phyloP scores from a whole-genome alignment of 2,329 filamentous ascomycete genomes.

The Thyridium curvatum region DNA sequence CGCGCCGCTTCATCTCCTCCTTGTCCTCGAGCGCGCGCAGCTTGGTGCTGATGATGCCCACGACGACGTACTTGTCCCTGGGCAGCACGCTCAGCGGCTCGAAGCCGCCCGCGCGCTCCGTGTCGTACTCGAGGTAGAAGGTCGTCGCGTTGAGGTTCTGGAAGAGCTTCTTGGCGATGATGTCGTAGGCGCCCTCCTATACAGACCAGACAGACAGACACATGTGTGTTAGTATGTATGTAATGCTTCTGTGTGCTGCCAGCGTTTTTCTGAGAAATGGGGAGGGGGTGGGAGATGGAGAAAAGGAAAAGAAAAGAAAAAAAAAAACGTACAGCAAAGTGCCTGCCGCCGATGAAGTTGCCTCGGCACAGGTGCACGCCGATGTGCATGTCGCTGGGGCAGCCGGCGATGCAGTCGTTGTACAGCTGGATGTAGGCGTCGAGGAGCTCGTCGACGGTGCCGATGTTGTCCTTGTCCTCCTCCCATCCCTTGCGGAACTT shows the following conservation, averaged over 20 bases:
- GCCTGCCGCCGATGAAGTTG: constrained; percentile 60
- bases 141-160: constrained; percentile 56
- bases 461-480: constrained; percentile 60
- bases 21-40: constrained; percentile 55
- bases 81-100: constrained; percentile 58
- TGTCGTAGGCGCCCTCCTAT: constrained; percentile 56
- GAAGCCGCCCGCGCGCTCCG: constrained; percentile 56
- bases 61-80: constrained; percentile 54
- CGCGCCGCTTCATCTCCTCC: constrained; percentile 54
- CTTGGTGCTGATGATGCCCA: constrained; percentile 60
- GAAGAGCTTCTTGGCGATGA: constrained; percentile 62
- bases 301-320: too few relatives aligned
- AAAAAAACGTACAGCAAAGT: constrained; percentile 47
- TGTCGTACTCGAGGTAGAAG: constrained; percentile 67
- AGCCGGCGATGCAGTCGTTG: constrained; percentile 61
- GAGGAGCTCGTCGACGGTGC: constrained; percentile 63
- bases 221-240: too few relatives aligned
- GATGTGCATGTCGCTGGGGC: constrained; percentile 65
- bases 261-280: too few relatives aligned
- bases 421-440: constrained; percentile 72
- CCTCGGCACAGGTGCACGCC: constrained; percentile 70
- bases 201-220: too few relatives aligned
- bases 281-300: too few relatives aligned
- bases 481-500: constrained; percentile 67
- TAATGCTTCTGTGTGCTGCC: too few relatives aligned